These are phyloP conservation scores for Xylaria sp. DNA, from an alignment of 2,329 filamentous ascomycete species.

Conservation along the genomic window DNA sequence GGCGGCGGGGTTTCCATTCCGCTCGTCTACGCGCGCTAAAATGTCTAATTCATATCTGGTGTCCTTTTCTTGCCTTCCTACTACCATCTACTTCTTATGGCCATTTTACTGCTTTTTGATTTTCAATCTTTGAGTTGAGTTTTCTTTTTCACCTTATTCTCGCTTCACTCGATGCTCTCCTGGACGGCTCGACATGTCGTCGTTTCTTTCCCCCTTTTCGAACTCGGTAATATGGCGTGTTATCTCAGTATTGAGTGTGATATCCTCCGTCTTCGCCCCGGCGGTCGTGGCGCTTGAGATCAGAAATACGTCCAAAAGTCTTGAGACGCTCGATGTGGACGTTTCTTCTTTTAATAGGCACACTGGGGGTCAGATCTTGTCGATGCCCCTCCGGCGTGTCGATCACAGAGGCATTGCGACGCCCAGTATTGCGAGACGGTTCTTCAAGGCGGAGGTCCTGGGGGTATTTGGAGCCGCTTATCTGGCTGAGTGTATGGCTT, in stretches of 20 bases:
- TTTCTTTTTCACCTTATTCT: background rate
- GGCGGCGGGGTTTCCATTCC: constrained; percentile 37
- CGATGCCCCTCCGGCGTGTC: constrained; percentile 47
- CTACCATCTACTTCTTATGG: background rate
- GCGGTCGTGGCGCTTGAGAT: constrained; percentile 22
- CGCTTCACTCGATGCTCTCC: background rate
- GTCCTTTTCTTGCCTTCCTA: constrained; percentile 6
- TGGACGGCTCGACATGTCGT: constrained; percentile 12
- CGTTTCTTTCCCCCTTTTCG: constrained; percentile 16
- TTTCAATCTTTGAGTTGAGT: background rate
- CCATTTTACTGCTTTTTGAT: background rate
- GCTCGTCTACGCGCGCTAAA: background rate
- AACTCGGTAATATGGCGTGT: constrained; percentile 15
- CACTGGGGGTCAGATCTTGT: constrained; percentile 38
- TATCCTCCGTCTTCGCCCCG: constrained; percentile 19
- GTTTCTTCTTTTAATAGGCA: constrained; percentile 36
- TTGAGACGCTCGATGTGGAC: constrained; percentile 11
- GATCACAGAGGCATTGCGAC: constrained; percentile 43
- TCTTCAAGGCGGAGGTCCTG: constrained; percentile 46
- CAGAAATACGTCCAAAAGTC: constrained; percentile 21
- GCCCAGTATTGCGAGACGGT: constrained; percentile 45
- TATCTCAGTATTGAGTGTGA: constrained; percentile 3
- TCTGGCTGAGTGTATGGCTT: constrained; percentile 46
- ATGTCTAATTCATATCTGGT: constrained; percentile 4
- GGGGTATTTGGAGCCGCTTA: constrained; percentile 50